Evolutionary conservation across 306 rosid species (phyloP), one percentile per base, ranked within the genome.

Genomic region (Hippophae gyantsensis): DNA sequence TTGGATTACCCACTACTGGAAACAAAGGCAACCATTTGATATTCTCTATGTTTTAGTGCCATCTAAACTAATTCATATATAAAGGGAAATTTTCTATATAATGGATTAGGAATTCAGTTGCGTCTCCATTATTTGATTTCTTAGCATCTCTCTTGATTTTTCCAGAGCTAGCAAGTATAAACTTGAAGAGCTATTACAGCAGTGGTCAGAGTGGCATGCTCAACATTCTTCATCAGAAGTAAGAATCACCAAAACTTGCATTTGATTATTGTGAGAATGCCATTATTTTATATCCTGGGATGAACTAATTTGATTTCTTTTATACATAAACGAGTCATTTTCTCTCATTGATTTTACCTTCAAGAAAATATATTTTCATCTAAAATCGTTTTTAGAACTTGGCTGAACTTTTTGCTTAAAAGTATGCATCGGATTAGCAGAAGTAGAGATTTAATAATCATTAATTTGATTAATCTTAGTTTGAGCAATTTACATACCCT

Each of bases 121-220:
- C 10, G 9, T 48, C 7, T 49, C 7, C 14, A 61, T 45, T 51
- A 70, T 61, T 56, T 10, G 9, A 51, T 46, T 18, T 57, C 47
- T 80, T 48, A 42, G 54, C 42, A 47, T 38, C 6, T 63, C 54
- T 68, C 62, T 64, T 49, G 59, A 58, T 61, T 62, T 68, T 69
- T 65, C 14, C 79, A 93, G 99, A 74, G 81, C 88, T 75, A 88
- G 99, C 70, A 88, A 74, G 68, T 76, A 69, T 52, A 93, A 86
- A 80, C 99, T 93, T 61, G 86, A 93, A 68, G 95, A 84, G 72
- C 72, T 86, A 41, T 78, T 93, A 44, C 83, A 68, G 70, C 88
- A 86, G 65, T 93, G 99, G 99, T 93, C 99, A 65, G 82, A 86
- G 63, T 93, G 99, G 99, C 94, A 93, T 49, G 68, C 95, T 74